These are phyloP conservation scores for Oidiodendron maius DNA, from an alignment of 495 filamentous ascomycete species.

Conservation along the genomic window DNA sequence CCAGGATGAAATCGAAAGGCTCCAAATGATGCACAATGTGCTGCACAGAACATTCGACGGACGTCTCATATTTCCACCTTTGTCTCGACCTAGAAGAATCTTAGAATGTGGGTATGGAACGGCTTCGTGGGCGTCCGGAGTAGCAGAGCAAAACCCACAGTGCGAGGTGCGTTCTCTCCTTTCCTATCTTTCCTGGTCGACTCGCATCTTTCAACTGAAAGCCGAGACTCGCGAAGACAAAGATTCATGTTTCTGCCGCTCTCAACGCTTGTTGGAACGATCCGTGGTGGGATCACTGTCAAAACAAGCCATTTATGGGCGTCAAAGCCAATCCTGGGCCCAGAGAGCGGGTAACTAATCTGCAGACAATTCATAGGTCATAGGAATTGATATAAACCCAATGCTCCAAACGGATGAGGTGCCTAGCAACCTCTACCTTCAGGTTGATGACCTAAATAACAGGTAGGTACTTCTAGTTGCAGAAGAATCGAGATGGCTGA, in stretches of 20 bases:
- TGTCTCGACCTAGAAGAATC: constrained; percentile 55
- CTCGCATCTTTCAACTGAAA: too few species aligned
- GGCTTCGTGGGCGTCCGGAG: constrained; percentile 54
- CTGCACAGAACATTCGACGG: constrained; percentile 69
- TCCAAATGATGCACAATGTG: constrained; percentile 63
- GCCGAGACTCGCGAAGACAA: too few species aligned
- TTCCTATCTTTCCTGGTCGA: too few species aligned
- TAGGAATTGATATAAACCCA: constrained; percentile 75
- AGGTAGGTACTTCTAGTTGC: constrained; percentile 31
- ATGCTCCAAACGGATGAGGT: constrained; percentile 64
- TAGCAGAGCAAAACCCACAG: constrained; percentile 60
- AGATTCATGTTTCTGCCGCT: too few species aligned
- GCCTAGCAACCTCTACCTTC: constrained; percentile 65
- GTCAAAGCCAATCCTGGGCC: not conserved
- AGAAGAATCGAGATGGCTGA: constrained; percentile 20
- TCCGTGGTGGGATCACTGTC: too few species aligned
- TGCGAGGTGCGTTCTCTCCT: constrained; percentile 52
- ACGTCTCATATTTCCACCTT: constrained; percentile 73
- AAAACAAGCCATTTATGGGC: not conserved
- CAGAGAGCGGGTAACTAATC: not conserved
- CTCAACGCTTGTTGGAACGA: too few species aligned
- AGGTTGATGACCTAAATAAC: constrained; percentile 74
- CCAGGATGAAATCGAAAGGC: constrained; percentile 76
- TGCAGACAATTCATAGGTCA: constrained; percentile 46
- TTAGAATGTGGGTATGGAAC: constrained; percentile 76